phyloP scores from a whole-genome alignment of 805 yeast species.

The Peterozyma toletana region DNA sequence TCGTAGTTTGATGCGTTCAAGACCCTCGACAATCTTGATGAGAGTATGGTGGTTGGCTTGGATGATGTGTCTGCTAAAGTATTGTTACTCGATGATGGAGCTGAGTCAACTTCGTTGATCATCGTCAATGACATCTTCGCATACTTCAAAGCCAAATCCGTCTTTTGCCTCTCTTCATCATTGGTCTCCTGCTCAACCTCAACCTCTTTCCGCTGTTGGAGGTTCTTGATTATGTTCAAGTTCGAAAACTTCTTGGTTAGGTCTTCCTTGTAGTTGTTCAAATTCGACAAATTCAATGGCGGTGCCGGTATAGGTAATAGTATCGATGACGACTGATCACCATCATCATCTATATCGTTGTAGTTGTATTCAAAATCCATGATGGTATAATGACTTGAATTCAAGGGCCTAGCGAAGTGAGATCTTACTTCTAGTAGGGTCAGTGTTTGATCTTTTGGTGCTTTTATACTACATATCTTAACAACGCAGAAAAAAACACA shows the following conservation, averaged over 20 bases:
- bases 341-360: not conserved
- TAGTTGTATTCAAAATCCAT: conserved; percentile 8
- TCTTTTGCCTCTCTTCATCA: conserved; percentile 6
- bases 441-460: no score
- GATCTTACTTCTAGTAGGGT: no score
- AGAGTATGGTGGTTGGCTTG: conserved; percentile 17
- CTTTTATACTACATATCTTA: no score
- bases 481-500: no score
- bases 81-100: not conserved
- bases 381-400: no score
- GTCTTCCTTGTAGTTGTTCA: conserved; percentile 25
- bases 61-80: not conserved
- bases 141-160: conserved; percentile 33
- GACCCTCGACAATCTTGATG: conserved; percentile 41
- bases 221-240: conserved; percentile 21
- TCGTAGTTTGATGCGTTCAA: conserved; percentile 37
- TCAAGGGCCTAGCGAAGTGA: no score
- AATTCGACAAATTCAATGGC: conserved; percentile 28
- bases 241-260: conserved; percentile 28
- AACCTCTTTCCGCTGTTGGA: conserved; percentile 7
- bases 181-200: conserved; percentile 1
- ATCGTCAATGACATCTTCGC: conserved; percentile 39
- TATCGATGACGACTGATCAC: not conserved
- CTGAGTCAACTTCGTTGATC: conserved; percentile 13
- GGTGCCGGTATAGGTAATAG: conserved; percentile 29